phyloP scores from a whole-genome alignment of 1,284 basidiomycete genomes.

The Malassezia yamatoensis region DNA sequence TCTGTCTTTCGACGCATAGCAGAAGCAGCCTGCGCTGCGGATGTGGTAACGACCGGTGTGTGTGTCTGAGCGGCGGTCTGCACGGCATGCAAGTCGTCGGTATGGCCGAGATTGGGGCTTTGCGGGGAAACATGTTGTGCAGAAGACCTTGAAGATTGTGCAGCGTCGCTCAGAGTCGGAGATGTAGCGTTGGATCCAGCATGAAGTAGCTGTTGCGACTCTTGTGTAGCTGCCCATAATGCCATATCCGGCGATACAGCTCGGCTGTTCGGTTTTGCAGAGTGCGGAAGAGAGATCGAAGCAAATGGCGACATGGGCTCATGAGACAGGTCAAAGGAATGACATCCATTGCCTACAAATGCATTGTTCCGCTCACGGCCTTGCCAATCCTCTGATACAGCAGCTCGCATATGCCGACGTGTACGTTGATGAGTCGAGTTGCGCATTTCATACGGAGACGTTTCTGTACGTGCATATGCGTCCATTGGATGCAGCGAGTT shows the following conservation, averaged over 20 bases:
- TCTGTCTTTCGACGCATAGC: conserved; percentile 78
- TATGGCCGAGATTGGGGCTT: neutral
- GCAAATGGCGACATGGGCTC: neutral
- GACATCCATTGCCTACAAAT: neutral
- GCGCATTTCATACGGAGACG: neutral
- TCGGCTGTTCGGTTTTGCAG: neutral
- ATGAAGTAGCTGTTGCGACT: neutral
- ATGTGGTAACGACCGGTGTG: conserved; percentile 62
- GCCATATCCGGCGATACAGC: neutral
- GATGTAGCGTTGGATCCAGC: neutral
- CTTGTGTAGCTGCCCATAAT: neutral
- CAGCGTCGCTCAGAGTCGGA: neutral
- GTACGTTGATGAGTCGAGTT: neutral
- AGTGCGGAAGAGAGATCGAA: neutral
- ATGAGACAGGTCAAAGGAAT: neutral
- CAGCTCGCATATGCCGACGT: conserved; percentile 10
- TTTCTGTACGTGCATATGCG: conserved; percentile 4
- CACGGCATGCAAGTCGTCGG: neutral
- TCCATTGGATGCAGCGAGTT: conserved; percentile 12
- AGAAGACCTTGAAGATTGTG: neutral
- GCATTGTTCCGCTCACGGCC: neutral
- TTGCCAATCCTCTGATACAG: conserved; percentile 12
- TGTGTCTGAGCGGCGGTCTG: conserved; percentile 15
- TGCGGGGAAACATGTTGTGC: neutral
- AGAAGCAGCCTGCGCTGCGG: conserved; percentile 84